These are phyloP conservation scores for Carex parvula DNA, from an alignment of 176 grass and related monocot species.

Conservation along the genomic window DNA sequence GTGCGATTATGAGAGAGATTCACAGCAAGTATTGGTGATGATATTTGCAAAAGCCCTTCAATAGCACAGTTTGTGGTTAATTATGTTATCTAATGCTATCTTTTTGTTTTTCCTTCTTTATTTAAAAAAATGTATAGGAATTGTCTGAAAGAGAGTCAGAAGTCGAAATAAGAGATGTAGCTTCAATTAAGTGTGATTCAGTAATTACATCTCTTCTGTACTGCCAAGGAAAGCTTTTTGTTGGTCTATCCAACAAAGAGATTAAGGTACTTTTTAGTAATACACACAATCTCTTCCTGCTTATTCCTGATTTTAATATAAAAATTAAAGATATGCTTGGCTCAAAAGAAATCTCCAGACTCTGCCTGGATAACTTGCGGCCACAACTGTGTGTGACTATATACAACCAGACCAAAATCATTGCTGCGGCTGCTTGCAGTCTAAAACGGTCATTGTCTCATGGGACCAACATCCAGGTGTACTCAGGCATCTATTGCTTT, in stretches of 20 bases:
- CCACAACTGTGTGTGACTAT: background rate
- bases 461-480: background rate
- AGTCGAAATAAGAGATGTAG: constrained; percentile 54
- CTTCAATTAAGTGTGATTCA: constrained; percentile 68
- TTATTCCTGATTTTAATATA: background rate
- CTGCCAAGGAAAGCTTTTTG: constrained; percentile 63
- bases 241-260: constrained; percentile 68
- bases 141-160: constrained; percentile 61
- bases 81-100: background rate
- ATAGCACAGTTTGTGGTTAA: background rate
- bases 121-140: constrained; percentile 31
- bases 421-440: background rate
- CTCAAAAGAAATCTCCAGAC: background rate
- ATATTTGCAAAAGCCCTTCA: background rate
- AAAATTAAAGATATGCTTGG: background rate
- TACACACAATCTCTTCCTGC: background rate
- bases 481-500: background rate
- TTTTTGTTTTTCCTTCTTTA: background rate
- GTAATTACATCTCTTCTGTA: constrained; percentile 70
- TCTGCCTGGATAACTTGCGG: background rate
- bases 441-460: background rate
- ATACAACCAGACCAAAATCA: background rate
- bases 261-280: constrained; percentile 55
- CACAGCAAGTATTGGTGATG: background rate
- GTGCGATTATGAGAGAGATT: background rate